Evolutionary conservation across 352 stramenopile species (phyloP).

Genomic region (Phytopythium litorale): DNA sequence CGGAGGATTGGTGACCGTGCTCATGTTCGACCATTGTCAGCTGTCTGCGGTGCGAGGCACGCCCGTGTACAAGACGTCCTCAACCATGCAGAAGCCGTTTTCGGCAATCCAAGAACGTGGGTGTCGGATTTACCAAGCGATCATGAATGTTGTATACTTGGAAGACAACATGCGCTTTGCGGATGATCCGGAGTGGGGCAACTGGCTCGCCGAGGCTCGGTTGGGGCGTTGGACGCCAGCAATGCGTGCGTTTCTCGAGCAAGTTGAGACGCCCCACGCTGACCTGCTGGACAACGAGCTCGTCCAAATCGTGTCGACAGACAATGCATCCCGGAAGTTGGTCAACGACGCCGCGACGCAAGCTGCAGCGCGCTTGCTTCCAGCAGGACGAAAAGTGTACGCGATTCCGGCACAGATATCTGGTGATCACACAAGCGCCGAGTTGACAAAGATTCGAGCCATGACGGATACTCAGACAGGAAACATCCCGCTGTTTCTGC

Average conservation of each 20-base stretch:
- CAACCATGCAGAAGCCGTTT: no score
- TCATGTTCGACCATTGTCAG: slow-evolving; percentile 23
- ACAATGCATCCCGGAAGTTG: not conserved
- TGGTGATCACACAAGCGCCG: slow-evolving; percentile 7
- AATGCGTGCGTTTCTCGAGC: slow-evolving; percentile 2
- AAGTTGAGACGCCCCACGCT: no score
- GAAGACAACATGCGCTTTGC: slow-evolving; percentile 17
- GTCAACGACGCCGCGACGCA: not conserved
- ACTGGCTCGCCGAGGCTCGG: slow-evolving; percentile 13
- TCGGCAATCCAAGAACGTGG: not conserved
- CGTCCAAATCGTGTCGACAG: slow-evolving; percentile 10
- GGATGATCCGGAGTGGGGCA: slow-evolving; percentile 15
- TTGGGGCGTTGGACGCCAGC: slow-evolving; percentile 7
- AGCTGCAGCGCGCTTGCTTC: not conserved
- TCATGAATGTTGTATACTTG: slow-evolving; percentile 19
- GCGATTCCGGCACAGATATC: slow-evolving; percentile 1
- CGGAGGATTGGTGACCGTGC: slow-evolving; percentile 2
- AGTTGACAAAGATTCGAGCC: not conserved
- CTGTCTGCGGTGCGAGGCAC: slow-evolving; percentile 2
- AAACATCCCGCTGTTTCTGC: slow-evolving; percentile 7
- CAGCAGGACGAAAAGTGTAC: not conserved
- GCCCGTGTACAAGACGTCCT: slow-evolving; percentile 6
- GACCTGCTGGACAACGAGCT: not conserved
- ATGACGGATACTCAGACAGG: slow-evolving; percentile 10
- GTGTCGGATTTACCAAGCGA: slow-evolving; percentile 5